These are phyloP conservation scores for Suhomyces anneliseae DNA, from an alignment of 1,139 yeast genomes.

Conservation along the genomic window DNA sequence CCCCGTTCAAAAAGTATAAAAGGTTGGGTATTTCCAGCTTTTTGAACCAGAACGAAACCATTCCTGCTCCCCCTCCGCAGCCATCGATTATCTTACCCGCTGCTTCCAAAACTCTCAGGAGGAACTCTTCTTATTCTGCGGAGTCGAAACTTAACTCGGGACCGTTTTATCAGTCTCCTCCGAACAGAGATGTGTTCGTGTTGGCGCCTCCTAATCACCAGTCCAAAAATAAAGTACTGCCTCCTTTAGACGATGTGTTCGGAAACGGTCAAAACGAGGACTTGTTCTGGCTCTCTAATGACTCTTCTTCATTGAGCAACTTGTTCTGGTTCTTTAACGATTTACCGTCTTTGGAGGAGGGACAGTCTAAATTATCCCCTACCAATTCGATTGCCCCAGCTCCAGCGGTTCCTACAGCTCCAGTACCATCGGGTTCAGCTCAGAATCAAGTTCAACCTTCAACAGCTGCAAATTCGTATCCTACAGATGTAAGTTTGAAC, in stretches of 20 bases:
- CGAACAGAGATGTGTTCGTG: neutral
- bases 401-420: neutral
- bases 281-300: neutral
- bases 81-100: neutral
- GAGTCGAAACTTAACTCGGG: neutral
- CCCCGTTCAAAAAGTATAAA: neutral
- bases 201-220: neutral
- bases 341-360: neutral
- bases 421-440: too few species aligned
- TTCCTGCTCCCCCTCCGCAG: constrained; percentile 1
- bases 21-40: neutral
- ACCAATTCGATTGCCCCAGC: neutral
- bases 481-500: neutral
- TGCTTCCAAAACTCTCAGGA: neutral
- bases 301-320: neutral
- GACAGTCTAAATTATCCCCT: neutral
- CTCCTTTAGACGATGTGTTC: neutral
- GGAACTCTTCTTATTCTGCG: neutral
- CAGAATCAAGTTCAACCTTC: neutral
- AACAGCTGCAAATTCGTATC: neutral
- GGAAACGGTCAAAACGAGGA: neutral
- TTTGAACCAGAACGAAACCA: neutral
- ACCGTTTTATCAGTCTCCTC: neutral
- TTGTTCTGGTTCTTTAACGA: constrained; percentile 1
- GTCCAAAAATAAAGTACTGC: neutral